Conservation (phyloP, 305 asterid genomes). For the Coffea humblotiana region DNA sequence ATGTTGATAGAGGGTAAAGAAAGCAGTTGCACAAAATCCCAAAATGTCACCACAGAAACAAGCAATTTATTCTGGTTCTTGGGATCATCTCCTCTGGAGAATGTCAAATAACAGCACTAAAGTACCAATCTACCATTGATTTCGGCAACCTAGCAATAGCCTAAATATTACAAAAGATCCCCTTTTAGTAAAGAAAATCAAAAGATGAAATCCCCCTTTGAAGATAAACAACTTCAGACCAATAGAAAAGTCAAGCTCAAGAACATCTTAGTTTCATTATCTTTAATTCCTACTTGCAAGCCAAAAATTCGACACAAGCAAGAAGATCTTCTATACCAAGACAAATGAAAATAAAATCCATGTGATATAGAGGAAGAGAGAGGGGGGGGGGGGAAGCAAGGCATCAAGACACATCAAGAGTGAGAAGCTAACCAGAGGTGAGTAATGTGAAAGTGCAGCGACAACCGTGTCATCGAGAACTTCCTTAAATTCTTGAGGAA, state of each 20-base stretch:
- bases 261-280: not conserved
- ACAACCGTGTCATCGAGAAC: conserved; percentile 94
- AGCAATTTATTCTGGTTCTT: not conserved
- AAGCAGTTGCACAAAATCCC: not conserved
- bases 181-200: not conserved
- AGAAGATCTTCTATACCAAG: not conserved
- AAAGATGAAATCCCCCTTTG: not conserved
- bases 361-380: not conserved
- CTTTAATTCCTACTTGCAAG: too few species aligned
- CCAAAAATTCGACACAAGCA: not conserved
- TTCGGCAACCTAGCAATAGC: not conserved
- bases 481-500: conserved; percentile 88
- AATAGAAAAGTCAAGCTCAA: not conserved
- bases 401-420: conserved; percentile 14
- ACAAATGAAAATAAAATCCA: conserved; percentile 5
- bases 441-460: conserved; percentile 70
- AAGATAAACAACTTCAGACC: not conserved
- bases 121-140: too few species aligned
- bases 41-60: not conserved
- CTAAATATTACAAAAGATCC: not conserved
- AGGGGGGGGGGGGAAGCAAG: not conserved
- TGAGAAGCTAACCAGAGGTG: conserved; percentile 68
- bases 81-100: not conserved
- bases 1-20: not conserved
- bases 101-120: not conserved